These are phyloP conservation scores for Prunus mongolica DNA, from an alignment of 306 rosid species.

Conservation along the genomic window DNA sequence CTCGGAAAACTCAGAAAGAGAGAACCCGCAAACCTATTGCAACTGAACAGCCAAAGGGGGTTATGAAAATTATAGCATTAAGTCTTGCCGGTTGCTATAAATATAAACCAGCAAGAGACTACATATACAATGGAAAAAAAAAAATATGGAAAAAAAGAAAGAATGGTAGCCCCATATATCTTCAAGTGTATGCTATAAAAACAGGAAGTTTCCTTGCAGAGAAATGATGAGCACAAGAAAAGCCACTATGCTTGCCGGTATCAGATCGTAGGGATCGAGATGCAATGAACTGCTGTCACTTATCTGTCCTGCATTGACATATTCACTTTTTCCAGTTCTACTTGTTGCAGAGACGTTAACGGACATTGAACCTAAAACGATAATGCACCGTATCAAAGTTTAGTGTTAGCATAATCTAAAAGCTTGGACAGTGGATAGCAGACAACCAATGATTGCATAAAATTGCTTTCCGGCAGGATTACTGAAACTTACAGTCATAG, in stretches of 20 bases:
- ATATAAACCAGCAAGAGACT: constrained; percentile 45
- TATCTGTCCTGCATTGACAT: constrained; percentile 66
- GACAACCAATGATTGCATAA: neutral
- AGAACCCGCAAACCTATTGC: constrained; percentile 25
- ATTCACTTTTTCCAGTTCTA: constrained; percentile 66
- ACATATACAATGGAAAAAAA: constrained; percentile 20
- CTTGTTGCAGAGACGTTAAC: constrained; percentile 78
- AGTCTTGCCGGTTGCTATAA: constrained; percentile 37
- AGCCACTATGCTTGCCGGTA: constrained; percentile 36
- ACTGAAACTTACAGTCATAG: constrained; percentile 85
- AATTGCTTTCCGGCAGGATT: constrained; percentile 10
- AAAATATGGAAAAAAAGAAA: constrained; percentile 16
- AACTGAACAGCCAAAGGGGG: constrained; percentile 26
- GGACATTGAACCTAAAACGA: constrained; percentile 58
- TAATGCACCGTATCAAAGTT: neutral
- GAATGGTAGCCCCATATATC: constrained; percentile 17
- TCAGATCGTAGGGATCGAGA: constrained; percentile 26
- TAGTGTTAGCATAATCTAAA: neutral
- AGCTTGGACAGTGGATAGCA: neutral
- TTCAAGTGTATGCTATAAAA: constrained; percentile 42
- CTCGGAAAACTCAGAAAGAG: neutral
- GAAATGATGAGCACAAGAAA: constrained; percentile 35
- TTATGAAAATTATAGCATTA: constrained; percentile 23
- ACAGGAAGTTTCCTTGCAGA: constrained; percentile 32
- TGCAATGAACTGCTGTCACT: constrained; percentile 43